Base-by-base conservation (phyloP, 176 grass and related monocot species). In the Ampelocalamus luodianensis region DNA sequence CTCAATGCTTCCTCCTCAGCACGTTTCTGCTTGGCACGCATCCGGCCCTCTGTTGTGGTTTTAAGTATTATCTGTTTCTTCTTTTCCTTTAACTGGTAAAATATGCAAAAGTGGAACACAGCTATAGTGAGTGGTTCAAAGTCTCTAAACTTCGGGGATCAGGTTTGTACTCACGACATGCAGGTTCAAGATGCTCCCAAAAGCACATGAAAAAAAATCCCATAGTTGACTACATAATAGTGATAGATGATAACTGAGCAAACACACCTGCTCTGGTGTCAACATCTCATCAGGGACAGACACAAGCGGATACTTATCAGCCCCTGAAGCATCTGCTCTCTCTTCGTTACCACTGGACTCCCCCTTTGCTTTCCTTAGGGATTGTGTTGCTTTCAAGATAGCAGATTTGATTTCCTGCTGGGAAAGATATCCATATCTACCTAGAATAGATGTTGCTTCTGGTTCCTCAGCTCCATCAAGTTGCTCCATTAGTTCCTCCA, bases 31-130 rank as follows among this genome's bases (percentile, higher is more conserved):
- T 99, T 99, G 24, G 91, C 91, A 22, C 90, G 93, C 76, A 99
- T 79, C 62, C 90, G 87, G 15, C 96, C 96, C 83, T 94, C 96
- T 65, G 90, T 89, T 87, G 93, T 99, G 39, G 90, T 99, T 89
- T 99, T 94, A 51, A 96, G 90, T 79, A 98, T 90, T 83, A 91
- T 81, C 58, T 99, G 91, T 74, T 84, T 99, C 86, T 94, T 96
- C 88, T 99, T 99, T 75, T 99, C 96, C 83, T 99, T 99, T 79
- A 96, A 62, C 96, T 98, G 90, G 36, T 67, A 70, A 74, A 82
- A 74, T 79, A 72, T 20, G 68, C 49, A 79, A 59, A 88, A 61
- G 59, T 74, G 16, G 63, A 82, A 68, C 17, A 65, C 27, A 66
- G 14, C 20, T 66, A 65, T 40, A 74, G 32, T 89, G 42, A 76